These are phyloP conservation scores for Akanthomyces uredinophilus DNA, from an alignment of 2,329 filamentous ascomycete species.

Conservation along the genomic window DNA sequence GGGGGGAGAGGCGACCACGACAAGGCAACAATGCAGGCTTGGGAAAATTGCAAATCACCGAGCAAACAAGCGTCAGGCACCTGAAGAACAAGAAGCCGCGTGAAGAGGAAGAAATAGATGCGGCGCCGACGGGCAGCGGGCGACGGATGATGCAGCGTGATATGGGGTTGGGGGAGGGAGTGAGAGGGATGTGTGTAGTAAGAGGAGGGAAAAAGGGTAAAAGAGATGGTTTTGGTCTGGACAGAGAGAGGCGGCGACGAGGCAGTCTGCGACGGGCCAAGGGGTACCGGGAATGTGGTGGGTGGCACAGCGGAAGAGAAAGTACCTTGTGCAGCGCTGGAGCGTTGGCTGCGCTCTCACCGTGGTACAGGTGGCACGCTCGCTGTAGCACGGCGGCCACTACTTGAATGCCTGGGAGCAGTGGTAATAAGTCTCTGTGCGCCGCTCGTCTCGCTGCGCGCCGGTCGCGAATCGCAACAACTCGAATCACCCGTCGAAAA, in stretches of 20 bases:
- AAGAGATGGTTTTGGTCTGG: neutral
- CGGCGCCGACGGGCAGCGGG: neutral
- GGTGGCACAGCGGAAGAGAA: neutral
- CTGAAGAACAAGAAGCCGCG: neutral
- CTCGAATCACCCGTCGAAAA: neutral
- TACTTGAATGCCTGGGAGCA: neutral
- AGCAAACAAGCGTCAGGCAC: conserved; percentile 1
- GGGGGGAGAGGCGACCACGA: neutral
- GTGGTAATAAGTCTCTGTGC: no score
- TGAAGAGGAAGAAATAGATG: conserved; percentile 2
- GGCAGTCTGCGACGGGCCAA: neutral
- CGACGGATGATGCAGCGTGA: neutral
- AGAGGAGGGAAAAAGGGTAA: conserved; percentile 11
- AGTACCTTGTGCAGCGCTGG: neutral
- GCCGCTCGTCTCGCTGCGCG: neutral
- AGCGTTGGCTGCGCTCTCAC: neutral
- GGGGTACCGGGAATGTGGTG: neutral
- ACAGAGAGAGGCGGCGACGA: neutral
- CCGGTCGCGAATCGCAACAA: neutral
- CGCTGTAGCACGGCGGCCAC: neutral
- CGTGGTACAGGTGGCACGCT: neutral
- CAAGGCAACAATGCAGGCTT: neutral
- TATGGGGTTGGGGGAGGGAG: neutral
- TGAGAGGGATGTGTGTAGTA: neutral
- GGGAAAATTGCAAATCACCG: conserved; percentile 10